Percentiles rank a stretch among this genome's conserved stretches.
Conservation (phyloP, 805 yeast genomes). For the Wickerhamomyces alni region DNA sequence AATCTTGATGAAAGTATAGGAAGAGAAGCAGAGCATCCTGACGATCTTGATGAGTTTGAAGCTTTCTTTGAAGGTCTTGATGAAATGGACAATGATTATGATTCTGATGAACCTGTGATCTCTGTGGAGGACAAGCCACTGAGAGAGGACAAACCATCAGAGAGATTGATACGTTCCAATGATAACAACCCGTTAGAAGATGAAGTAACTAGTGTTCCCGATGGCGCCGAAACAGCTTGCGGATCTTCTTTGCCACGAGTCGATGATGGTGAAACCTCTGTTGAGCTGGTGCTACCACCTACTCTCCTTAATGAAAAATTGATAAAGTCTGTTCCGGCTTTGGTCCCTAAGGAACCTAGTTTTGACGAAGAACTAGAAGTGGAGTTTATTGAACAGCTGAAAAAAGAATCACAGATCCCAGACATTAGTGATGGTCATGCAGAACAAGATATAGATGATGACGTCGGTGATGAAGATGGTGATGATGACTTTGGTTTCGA, state of each 20-base stretch:
- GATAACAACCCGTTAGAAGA: constrained; percentile 1
- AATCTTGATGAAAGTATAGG: no score
- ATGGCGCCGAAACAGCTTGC: background rate
- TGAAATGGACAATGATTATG: background rate
- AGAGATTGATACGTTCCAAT: background rate
- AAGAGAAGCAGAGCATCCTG: background rate
- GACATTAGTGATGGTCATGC: background rate
- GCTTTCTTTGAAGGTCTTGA: constrained; percentile 17
- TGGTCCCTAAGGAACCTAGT: background rate
- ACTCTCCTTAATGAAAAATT: no score
- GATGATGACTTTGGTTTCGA: constrained; percentile 35
- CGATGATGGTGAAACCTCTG: no score
- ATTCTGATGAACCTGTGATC: background rate
- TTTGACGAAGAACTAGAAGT: constrained; percentile 7
- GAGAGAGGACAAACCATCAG: background rate
- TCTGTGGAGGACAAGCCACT: background rate
- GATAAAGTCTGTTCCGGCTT: no score
- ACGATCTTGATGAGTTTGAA: constrained; percentile 19
- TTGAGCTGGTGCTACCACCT: no score
- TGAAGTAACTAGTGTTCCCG: no score
- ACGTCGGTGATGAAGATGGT: constrained; percentile 2
- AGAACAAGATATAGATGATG: no score
- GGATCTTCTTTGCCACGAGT: no score
- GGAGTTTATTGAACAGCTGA: constrained; percentile 3
- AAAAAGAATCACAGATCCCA: constrained; percentile 3